Conservation (phyloP, 1,284 basidiomycete genomes). For the Apiotrichum sp. region DNA sequence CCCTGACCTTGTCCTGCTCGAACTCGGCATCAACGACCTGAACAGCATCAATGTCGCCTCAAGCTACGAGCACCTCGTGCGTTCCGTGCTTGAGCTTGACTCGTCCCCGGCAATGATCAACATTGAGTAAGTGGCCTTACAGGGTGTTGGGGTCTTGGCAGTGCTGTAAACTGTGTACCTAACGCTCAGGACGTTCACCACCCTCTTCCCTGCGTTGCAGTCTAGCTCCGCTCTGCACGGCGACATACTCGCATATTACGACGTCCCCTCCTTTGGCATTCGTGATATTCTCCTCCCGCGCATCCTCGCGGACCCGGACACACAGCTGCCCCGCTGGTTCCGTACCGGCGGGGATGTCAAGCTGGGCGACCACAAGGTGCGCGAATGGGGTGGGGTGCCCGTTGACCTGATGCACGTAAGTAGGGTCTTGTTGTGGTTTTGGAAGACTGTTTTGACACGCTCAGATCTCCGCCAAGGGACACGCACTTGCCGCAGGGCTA, state of each 20-base stretch:
- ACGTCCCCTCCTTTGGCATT: constrained; percentile 39
- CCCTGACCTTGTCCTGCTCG: constrained; percentile 37
- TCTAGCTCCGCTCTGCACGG: constrained; percentile 39
- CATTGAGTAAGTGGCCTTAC: constrained; percentile 32
- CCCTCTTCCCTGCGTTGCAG: constrained; percentile 38
- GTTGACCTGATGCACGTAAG: constrained; percentile 46
- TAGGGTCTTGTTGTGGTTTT: constrained; percentile 1
- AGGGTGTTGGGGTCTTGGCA: no score
- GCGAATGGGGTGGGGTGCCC: constrained; percentile 32
- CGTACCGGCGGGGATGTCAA: constrained; percentile 32
- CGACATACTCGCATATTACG: constrained; percentile 42
- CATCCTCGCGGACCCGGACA: constrained; percentile 34
- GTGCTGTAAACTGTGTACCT: neutral
- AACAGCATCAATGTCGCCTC: constrained; percentile 26
- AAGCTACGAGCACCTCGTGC: constrained; percentile 39
- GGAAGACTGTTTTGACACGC: neutral
- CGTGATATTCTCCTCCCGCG: constrained; percentile 40
- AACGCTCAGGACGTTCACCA: constrained; percentile 36
- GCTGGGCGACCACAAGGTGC: constrained; percentile 37
- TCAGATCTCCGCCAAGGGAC: constrained; percentile 40
- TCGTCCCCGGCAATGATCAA: constrained; percentile 41
- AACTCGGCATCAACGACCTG: constrained; percentile 43
- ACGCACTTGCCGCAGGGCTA: constrained; percentile 35
- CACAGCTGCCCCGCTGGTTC: constrained; percentile 41
- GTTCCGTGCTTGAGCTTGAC: constrained; percentile 35